Evolutionary conservation across 2,329 filamentous ascomycete species (phyloP).

Genomic region (Colletotrichum truncatum): DNA sequence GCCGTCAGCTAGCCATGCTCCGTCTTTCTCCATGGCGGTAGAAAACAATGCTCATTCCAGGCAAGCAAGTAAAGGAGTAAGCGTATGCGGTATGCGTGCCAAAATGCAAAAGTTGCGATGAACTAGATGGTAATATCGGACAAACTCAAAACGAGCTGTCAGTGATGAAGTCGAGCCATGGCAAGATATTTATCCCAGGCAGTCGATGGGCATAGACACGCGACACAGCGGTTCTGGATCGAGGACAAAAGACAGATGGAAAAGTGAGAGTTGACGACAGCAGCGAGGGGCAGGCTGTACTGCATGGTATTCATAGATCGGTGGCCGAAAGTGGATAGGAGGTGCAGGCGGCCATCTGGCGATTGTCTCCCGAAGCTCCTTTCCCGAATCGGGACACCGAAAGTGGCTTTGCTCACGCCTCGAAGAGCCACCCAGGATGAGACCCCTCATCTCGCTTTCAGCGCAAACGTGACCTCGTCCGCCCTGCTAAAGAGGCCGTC

Average conservation of each 20-base stretch:
- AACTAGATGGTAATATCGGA: not conserved
- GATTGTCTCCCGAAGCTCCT: not conserved
- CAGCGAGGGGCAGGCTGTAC: slow-evolving; percentile 4
- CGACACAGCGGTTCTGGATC: not conserved
- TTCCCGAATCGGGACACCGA: slow-evolving; percentile 27
- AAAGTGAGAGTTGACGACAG: not conserved
- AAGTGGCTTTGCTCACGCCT: slow-evolving; percentile 23
- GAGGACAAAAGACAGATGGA: not conserved
- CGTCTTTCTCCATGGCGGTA: slow-evolving; percentile 19
- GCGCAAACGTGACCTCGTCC: not conserved
- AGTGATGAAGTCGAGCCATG: not conserved
- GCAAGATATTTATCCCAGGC: not conserved
- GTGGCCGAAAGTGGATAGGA: slow-evolving; percentile 9
- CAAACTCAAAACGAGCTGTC: not conserved
- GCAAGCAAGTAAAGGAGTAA: not conserved
- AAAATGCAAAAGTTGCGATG: too few relatives aligned
- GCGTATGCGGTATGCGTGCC: not conserved
- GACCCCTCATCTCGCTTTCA: not conserved
- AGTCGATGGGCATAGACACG: not conserved
- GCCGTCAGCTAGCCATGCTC: slow-evolving; percentile 21
- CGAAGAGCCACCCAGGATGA: not conserved
- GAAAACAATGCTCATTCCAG: not conserved
- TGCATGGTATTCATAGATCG: not conserved
- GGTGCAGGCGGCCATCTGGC: not conserved
- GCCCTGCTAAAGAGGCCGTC: not conserved